Evolutionary conservation across 805 yeast genomes (phyloP).

Genomic region (Sugiyamaella mastotermitis): DNA sequence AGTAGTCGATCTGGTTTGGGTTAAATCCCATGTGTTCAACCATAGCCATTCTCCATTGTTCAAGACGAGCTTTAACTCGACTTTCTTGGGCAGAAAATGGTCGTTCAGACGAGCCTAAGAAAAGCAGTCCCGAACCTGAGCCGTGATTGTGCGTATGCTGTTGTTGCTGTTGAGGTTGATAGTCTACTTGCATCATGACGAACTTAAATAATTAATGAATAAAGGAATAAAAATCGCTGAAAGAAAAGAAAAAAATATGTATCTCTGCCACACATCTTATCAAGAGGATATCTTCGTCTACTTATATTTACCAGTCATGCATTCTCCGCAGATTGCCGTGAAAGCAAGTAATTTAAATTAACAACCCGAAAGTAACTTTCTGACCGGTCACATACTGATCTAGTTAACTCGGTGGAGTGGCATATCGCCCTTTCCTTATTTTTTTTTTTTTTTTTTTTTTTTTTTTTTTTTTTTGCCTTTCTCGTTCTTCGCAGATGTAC

Average conservation of each 20-base stretch:
- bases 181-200: constrained; percentile 8
- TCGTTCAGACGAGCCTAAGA: constrained; percentile 6
- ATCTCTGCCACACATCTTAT: no score
- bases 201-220: no score
- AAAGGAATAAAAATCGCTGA: no score
- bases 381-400: no score
- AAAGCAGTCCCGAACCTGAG: constrained; percentile 7
- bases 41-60: constrained; percentile 10
- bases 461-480: neutral
- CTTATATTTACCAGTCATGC: no score
- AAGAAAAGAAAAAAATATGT: no score
- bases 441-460: neutral
- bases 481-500: neutral
- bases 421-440: no score
- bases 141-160: neutral
- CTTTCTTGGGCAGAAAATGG: constrained; percentile 6
- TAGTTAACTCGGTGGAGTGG: no score
- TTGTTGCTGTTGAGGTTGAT: neutral
- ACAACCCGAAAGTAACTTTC: no score
- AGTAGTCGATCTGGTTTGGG: constrained; percentile 20
- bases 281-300: no score
- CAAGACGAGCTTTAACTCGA: constrained; percentile 11
- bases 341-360: no score
- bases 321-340: no score
- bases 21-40: constrained; percentile 18